Evolutionary conservation across 805 yeast genomes (phyloP), one percentile per base, ranked within the genome.

Genomic region (Saccharomycopsis malanga): DNA sequence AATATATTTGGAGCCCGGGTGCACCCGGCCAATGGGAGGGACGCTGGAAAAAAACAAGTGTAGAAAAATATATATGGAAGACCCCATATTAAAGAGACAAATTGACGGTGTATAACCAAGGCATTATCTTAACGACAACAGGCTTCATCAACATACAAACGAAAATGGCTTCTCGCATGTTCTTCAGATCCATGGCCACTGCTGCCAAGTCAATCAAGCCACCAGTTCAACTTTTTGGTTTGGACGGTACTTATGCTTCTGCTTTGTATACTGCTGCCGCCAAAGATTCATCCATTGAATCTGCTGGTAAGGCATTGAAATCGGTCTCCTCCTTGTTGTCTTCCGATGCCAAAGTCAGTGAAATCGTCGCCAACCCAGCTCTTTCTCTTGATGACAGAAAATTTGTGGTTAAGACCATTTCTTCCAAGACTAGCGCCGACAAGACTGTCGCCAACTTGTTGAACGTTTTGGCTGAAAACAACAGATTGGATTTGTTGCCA

Each of bases 231-330:
- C 76, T 91, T 65, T 91, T 77, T 62, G 98, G 98, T 55, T 71
- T 91, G 58, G 97, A 89, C 58, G 98, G 98, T 64, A 72, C 75
- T 58, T 91, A 93, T 69, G 98, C 98, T 58, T 77, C 87, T 49
- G 96, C 98, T 43, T 77, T 93, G 60, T 93, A 81, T 79, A 74
- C 91, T 46, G 97, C 98, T 20, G 83, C 98, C 48, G 83, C 83
- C 57, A 83, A 86, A 74, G 79, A 79, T 58, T 77, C 93, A 34
- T 72, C 86, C 14, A 71, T 88, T 58, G 93, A 81, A 56, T 68
- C 80, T 54, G 81, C 89, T 48, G 73, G 74, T 20, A 72, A 72
- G 61, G 78, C 89, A 36, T 78, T 93, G 60, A 65, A 65, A 56
- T 67, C 76, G 55, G 66, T 93, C 58, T 63, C 71, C 60, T 62